Evolutionary conservation across 495 filamentous ascomycete genomes (phyloP).

Genomic region (Oidiodendron maius): DNA sequence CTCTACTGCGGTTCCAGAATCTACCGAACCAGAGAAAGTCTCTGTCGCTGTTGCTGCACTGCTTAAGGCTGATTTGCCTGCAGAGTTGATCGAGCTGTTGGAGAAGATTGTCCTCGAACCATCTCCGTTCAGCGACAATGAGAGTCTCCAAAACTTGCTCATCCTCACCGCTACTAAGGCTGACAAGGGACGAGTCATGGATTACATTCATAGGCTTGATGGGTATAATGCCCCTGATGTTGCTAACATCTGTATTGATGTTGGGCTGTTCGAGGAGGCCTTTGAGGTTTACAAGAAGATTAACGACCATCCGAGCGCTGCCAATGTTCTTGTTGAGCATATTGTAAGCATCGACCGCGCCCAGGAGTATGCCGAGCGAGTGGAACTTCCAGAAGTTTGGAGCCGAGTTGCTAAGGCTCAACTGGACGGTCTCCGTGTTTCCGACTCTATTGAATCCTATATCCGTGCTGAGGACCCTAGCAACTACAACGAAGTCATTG

Average conservation of each 20-base stretch:
- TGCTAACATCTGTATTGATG: constrained; percentile 85
- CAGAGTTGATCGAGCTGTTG: constrained; percentile 92
- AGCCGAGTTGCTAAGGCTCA: constrained; percentile 98
- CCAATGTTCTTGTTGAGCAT: constrained; percentile 91
- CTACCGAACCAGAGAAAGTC: constrained; percentile 89
- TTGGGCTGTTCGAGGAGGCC: constrained; percentile 93
- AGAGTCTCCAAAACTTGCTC: constrained; percentile 90
- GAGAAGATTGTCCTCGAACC: constrained; percentile 99
- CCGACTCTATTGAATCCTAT: constrained; percentile 93
- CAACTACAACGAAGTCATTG: constrained; percentile 94
- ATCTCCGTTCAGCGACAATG: constrained; percentile 93
- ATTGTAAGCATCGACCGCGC: constrained; percentile 98
- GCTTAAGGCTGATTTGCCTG: constrained; percentile 81
- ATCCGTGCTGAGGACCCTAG: constrained; percentile 89
- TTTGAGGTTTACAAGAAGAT: constrained; percentile 99
- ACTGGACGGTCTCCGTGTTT: constrained; percentile 89
- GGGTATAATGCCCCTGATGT: constrained; percentile 91
- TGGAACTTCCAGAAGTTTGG: constrained; percentile 97
- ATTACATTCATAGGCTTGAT: constrained; percentile 88
- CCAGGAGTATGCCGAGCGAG: constrained; percentile 92
- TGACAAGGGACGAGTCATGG: constrained; percentile 91
- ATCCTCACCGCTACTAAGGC: constrained; percentile 97
- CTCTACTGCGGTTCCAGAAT: constrained; percentile 92
- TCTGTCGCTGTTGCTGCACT: constrained; percentile 93
- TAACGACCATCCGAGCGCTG: constrained; percentile 77